Evolutionary conservation across 768 basidiomycete genomes (phyloP), one percentile per base, ranked within the genome.

Genomic region (Pisolithus marmoratus): DNA sequence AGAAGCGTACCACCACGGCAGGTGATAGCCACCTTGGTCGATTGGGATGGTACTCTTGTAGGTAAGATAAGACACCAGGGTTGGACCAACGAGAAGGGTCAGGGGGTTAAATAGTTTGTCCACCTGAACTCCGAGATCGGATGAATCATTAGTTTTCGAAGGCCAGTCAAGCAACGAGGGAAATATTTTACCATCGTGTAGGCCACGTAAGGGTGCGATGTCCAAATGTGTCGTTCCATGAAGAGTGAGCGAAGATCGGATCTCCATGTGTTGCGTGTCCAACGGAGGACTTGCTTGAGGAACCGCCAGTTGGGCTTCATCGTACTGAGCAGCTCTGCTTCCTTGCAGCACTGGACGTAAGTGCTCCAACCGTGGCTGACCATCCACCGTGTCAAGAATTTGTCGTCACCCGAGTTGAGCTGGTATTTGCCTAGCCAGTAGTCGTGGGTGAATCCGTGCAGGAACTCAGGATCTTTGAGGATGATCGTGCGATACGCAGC

Each of bases 221-320:
- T 90, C 91, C 92, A 94, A 46, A 95, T 77, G 65, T 90, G 70
- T 50, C 93, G 70, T 63, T 95, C 92, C 74, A 80, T 94, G 67
- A 94, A 95, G 51, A 95, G 73, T 60, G 86, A 88, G 49, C 94
- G 77, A 57, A 94, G 63, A 76, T 95, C 93, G 2, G 86, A 89
- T 48, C 93, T 74, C 92, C 94, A 95, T 3, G 92, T 95, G 73
- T 95, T 95, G 55, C 93, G 73, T 15, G 92, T 95, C 93, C 92
- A 94, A 56, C 93, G 74, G 49, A 95, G 70, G 12, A 94, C 93
- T 66, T 95, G 94, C 72, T 94, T 93, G 69, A 94, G 72, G 73
- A 95, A 95, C 48, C 90, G 78, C 93, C 92, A 95, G 71, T 95
- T 90, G 24, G 91, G 91, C 70, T 95, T 95, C 93, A 94, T 97